Conservation (phyloP, 2,329 filamentous ascomycete genomes). For the Botryosphaeria agaves region DNA sequence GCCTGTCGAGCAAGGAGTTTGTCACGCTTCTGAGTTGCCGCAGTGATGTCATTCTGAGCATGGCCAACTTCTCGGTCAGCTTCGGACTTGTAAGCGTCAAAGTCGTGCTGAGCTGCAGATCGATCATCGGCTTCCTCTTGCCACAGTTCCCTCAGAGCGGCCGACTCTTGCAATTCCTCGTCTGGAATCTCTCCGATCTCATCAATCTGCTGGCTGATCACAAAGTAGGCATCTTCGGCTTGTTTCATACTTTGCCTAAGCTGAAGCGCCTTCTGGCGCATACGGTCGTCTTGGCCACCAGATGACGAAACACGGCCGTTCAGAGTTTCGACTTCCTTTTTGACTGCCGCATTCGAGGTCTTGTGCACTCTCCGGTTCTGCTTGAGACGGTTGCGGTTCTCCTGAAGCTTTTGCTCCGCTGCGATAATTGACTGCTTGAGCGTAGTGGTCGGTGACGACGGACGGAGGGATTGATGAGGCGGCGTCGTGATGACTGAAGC, state of each 20-base stretch:
- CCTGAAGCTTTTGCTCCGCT: slow-evolving; percentile 50
- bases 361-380: slow-evolving; percentile 60
- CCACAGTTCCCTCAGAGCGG: slow-evolving; percentile 38
- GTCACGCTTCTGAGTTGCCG: slow-evolving; percentile 50
- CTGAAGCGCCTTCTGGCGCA: slow-evolving; percentile 57
- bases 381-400: slow-evolving; percentile 53
- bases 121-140: slow-evolving; percentile 35
- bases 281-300: slow-evolving; percentile 59
- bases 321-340: slow-evolving; percentile 57
- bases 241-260: slow-evolving; percentile 58
- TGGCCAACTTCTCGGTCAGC: slow-evolving; percentile 45
- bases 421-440: slow-evolving; percentile 59
- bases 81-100: slow-evolving; percentile 43
- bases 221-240: slow-evolving; percentile 42
- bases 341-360: slow-evolving; percentile 45
- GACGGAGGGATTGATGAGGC: slow-evolving; percentile 46
- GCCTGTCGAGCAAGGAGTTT: slow-evolving; percentile 53
- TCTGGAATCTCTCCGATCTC: slow-evolving; percentile 46
- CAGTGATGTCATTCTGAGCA: slow-evolving; percentile 45
- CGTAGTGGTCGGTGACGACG: slow-evolving; percentile 61
- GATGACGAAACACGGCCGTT: slow-evolving; percentile 46
- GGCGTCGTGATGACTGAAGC: slow-evolving; percentile 26
- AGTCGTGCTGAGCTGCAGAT: slow-evolving; percentile 33
- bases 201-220: slow-evolving; percentile 43
- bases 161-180: slow-evolving; percentile 41